Conservation (phyloP, 352 stramenopile species). For the Phytophthora uliginosa region DNA sequence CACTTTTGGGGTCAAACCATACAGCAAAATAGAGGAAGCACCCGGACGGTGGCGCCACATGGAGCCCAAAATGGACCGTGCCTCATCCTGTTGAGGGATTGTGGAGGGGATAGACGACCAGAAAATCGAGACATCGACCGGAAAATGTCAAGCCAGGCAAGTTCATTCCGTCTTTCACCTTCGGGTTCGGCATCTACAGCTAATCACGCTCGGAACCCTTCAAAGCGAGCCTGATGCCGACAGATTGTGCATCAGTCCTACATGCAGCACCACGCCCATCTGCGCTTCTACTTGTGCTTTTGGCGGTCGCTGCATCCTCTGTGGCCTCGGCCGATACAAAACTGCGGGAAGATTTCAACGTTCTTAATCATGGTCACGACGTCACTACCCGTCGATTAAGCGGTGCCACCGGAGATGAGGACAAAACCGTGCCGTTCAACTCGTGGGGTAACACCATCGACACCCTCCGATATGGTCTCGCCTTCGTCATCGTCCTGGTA, state of each 20-base stretch:
- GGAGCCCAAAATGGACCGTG: constrained; percentile 2
- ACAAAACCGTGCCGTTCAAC: constrained; percentile 46
- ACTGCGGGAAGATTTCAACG: constrained; percentile 8
- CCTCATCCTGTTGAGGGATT: constrained; percentile 15
- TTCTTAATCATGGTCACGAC: not conserved
- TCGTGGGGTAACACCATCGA: constrained; percentile 44
- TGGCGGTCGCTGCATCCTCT: not conserved
- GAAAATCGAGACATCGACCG: constrained; percentile 23
- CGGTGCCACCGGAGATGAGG: constrained; percentile 25
- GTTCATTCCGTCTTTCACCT: constrained; percentile 25
- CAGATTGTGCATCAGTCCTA: not conserved
- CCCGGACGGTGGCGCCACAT: not conserved
- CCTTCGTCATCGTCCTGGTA: constrained; percentile 66
- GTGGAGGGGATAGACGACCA: constrained; percentile 26
- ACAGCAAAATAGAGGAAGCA: constrained; percentile 7
- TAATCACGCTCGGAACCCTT: not conserved
- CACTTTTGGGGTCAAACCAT: no score
- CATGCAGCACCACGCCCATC: not conserved
- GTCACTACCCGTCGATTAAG: constrained; percentile 24
- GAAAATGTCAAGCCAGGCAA: constrained; percentile 25
- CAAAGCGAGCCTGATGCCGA: constrained; percentile 4
- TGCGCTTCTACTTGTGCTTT: constrained; percentile 3
- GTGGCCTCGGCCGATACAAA: constrained; percentile 11
- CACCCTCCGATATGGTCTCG: constrained; percentile 54
- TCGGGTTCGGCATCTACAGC: not conserved